These are phyloP conservation scores for Rhodosporidiobolus odoratus DNA, from an alignment of 768 basidiomycete genomes.

Conservation along the genomic window DNA sequence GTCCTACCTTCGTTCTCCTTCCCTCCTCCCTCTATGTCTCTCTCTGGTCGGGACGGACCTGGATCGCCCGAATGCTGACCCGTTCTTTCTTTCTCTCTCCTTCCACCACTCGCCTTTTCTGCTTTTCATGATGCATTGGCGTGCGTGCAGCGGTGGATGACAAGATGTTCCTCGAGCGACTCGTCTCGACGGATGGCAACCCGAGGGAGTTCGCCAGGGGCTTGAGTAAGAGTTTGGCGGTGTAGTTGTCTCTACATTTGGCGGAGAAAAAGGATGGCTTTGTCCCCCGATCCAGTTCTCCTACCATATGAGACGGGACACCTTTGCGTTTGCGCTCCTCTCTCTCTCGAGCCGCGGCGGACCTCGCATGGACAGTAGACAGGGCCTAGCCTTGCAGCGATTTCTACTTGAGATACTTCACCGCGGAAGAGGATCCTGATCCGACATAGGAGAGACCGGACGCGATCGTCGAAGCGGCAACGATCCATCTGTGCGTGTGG, in stretches of 20 bases:
- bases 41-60: background rate
- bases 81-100: background rate
- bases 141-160: slow-evolving; percentile 27
- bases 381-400: too few relatives aligned
- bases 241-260: too few relatives aligned
- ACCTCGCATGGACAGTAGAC: too few relatives aligned
- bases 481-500: slow-evolving; percentile 61
- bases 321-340: background rate
- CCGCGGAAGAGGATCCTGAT: slow-evolving; percentile 39
- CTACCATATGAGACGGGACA: background rate
- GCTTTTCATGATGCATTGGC: too few relatives aligned
- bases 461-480: slow-evolving; percentile 85
- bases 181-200: slow-evolving; percentile 34
- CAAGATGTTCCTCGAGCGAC: slow-evolving; percentile 27
- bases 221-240: slow-evolving; percentile 8
- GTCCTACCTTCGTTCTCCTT: background rate
- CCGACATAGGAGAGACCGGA: slow-evolving; percentile 60
- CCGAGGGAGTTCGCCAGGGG: slow-evolving; percentile 17
- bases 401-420: slow-evolving; percentile 44
- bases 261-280: too few relatives aligned
- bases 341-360: too few relatives aligned
- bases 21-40: background rate
- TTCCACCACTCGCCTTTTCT: background rate
- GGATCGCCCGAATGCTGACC: background rate
- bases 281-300: too few relatives aligned